A percentile compares a stretch with the other conserved stretches of the same genome.
phyloP scores from a whole-genome alignment of 345 rosid species.

The Gossypium herbaceum region DNA sequence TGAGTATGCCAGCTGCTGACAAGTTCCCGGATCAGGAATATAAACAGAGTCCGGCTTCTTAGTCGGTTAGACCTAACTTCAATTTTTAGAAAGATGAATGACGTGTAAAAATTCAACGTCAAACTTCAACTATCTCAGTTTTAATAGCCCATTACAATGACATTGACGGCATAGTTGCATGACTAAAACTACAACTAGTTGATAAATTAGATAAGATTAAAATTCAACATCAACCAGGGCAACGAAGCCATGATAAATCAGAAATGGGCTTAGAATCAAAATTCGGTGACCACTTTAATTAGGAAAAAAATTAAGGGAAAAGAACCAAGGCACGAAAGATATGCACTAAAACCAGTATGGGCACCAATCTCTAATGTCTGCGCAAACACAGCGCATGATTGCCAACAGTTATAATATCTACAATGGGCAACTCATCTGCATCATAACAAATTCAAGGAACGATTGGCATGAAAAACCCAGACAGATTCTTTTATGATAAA shows the following conservation, averaged over 20 bases:
- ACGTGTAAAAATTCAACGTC: background rate
- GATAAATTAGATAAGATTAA: constrained; percentile 17
- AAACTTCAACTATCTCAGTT: background rate
- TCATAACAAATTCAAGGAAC: constrained; percentile 37
- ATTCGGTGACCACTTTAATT: constrained; percentile 29
- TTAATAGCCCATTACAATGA: background rate
- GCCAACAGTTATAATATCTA: constrained; percentile 52
- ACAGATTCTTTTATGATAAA: constrained; percentile 26
- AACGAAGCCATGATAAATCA: constrained; percentile 26
- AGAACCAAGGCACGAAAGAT: constrained; percentile 21
- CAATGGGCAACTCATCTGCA: constrained; percentile 40
- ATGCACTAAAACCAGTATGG: constrained; percentile 32
- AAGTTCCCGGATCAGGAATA: too few species aligned
- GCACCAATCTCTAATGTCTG: constrained; percentile 32
- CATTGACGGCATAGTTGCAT: too few species aligned
- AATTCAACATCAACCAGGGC: constrained; percentile 22
- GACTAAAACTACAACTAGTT: constrained; percentile 14
- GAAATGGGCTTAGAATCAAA: constrained; percentile 21
- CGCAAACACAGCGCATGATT: constrained; percentile 34
- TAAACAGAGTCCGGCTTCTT: too few species aligned
- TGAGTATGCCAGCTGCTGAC: too few species aligned
- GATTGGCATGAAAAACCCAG: constrained; percentile 25
- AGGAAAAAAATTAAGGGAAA: background rate
- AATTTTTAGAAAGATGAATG: too few species aligned
- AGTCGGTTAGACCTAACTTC: too few species aligned